Base-by-base conservation (phyloP, 208 protist genomes). In the Leishmania martiniquensis region DNA sequence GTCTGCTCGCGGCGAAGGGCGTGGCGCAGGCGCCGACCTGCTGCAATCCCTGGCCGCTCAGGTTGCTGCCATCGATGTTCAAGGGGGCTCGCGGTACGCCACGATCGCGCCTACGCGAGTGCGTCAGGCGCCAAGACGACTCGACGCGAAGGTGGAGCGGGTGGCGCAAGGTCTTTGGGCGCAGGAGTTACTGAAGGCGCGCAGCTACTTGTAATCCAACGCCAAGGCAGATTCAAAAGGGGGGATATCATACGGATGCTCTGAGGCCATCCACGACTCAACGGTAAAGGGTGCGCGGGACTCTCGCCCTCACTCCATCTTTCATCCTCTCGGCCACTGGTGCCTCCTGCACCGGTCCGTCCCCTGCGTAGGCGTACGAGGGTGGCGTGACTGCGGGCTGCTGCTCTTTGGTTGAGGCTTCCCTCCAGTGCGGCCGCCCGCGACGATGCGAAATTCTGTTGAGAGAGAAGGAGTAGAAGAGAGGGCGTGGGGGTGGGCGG, bases 91-190 rank as follows among this genome's bases (percentile, higher is more conserved):
- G 39, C 34, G 0, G 47, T 57, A 17, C 47, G 59, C 65, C n/a
- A 45, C 10, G 52, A 39, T 37, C 39, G 67, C 51, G 70, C 47
- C 29, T 20, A 51, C 66, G 66, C 25, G 80, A 37, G 63, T 51
- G 54, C 52, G 42, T 20, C 44, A 44, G 49, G 42, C 3, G 25
- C 47, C 51, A 42, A 65, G 34, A 13, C 20, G 54, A 44, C 4
- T 49, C 20, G 69, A 39, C 60, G 29, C 13, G 80, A 71, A 83
- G 42, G 72, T 84, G 0, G 63, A 75, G 12, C 82, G 78, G 5
- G 88, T 94, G 34, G 88, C 88, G 37, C 84, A 90, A 68, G 90
- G 90, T 2, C 52, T 92, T 29, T 94, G 90, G 90, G 90, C 90
- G 13, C 78, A 94, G 77, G 76, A 94, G 44, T 22, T 92, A 32